Base-by-base conservation (phyloP, 1,139 yeast species). In the Kurtzmaniella quercitrusa region DNA sequence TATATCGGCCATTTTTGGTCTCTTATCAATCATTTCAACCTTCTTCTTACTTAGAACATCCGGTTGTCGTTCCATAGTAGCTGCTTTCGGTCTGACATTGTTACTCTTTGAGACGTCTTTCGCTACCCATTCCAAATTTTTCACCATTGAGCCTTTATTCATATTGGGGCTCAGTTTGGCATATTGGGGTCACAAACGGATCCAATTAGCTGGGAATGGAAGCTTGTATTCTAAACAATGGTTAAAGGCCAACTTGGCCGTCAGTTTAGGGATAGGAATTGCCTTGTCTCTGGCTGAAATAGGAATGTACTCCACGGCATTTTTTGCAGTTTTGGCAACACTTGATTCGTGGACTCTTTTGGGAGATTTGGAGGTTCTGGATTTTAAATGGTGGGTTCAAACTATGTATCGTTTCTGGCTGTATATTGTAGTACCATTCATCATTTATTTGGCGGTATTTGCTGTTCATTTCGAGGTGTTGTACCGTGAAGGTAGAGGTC, bases 181-280 rank as follows among this genome's bases (percentile, higher is more conserved):
- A 0, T 57, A 79, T 3, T 73, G 63, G 46, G 59, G 67, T n/a
- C 71, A 75, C 62, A 75, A 75, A 51, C 62, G 60, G 46, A 55
- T 73, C 39, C 73, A 72, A 46, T 46, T 62, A 8, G 48, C 62
- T 2, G 48, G 44, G 10, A 71, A 72, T 1, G 72, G 77, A 37
- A 47, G 75, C 1, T 51, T 47, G 12, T 31, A 31, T 15, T 31
- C 36, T 3, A 31, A 16, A 6, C 44, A 50, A 9, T 85, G 90
- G 88, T 62, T 63, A 50, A 55, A 56, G 36, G 59, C 60, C 42
- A 54, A 79, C 36, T 9, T 73, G 0, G 39, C 70, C 2, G 58
- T 82, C 1, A 81, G 85, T 0, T 19, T 82, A 2, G 67, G 74
- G 0, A 48, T 82, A 14, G 90, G 93, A 0, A 53, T 77, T 4